These are phyloP conservation scores for Monosporascus sp. DNA, from an alignment of 2,329 filamentous ascomycete genomes.

Conservation along the genomic window DNA sequence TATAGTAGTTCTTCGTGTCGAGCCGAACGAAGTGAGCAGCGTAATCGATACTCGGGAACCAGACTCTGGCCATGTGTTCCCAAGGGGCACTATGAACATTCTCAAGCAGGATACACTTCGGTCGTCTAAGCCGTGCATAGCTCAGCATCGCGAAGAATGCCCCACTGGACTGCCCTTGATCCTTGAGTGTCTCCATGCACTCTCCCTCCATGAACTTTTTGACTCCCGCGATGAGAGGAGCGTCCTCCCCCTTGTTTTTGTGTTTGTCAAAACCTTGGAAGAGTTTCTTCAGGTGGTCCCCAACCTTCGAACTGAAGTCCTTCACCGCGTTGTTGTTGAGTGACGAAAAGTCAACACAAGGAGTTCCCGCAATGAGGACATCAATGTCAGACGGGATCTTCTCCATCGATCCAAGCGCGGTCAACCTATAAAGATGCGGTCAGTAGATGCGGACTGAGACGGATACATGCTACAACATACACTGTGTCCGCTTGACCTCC, in stretches of 20 bases:
- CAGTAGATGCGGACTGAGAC: slow-evolving; percentile 5
- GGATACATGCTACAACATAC: slow-evolving; percentile 31
- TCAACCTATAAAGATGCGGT: slow-evolving; percentile 41
- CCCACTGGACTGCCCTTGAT: slow-evolving; percentile 58
- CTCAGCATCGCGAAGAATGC: slow-evolving; percentile 58
- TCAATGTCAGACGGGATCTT: slow-evolving; percentile 54
- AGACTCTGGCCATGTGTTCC: slow-evolving; percentile 38
- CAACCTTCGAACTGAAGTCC: slow-evolving; percentile 44
- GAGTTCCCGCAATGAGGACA: slow-evolving; percentile 65
- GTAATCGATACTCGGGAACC: slow-evolving; percentile 48
- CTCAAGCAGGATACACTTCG: slow-evolving; percentile 63
- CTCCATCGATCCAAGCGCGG: slow-evolving; percentile 57
- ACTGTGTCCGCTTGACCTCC: slow-evolving; percentile 31
- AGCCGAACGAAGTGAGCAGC: slow-evolving; percentile 40
- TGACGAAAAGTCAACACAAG: slow-evolving; percentile 68
- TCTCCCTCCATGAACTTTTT: slow-evolving; percentile 33
- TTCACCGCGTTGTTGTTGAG: slow-evolving; percentile 49
- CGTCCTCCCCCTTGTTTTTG: slow-evolving; percentile 39
- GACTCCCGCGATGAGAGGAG: slow-evolving; percentile 9
- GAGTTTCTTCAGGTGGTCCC: slow-evolving; percentile 30
- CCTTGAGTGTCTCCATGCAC: slow-evolving; percentile 49
- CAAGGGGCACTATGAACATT: slow-evolving; percentile 63
- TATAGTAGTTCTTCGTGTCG: slow-evolving; percentile 66
- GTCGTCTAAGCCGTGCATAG: slow-evolving; percentile 50
- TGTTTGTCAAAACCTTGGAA: background rate